Conservation (phyloP, 768 basidiomycete genomes). For the Tremella yokohamensis region DNA sequence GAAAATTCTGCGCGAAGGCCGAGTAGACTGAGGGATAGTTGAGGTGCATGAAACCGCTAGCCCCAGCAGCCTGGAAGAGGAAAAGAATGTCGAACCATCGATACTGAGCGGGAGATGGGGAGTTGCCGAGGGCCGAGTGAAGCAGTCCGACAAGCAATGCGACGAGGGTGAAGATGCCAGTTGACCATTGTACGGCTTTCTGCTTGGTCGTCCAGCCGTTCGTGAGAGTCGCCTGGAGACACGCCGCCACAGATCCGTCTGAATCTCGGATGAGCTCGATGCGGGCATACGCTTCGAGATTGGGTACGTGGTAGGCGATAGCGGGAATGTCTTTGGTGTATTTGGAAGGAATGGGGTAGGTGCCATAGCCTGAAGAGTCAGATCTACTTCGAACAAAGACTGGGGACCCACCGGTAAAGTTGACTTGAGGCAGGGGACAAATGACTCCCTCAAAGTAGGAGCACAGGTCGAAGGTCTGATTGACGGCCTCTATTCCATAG, state of each 20-base stretch:
- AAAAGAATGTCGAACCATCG: constrained; percentile 76
- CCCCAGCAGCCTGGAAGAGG: constrained; percentile 79
- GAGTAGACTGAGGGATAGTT: constrained; percentile 83
- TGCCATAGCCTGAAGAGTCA: constrained; percentile 41
- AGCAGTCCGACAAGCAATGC: constrained; percentile 60
- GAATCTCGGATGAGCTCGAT: constrained; percentile 66
- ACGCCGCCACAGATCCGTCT: constrained; percentile 74
- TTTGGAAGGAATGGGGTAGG: constrained; percentile 44
- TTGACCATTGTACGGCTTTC: constrained; percentile 70
- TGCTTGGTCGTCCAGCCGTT: constrained; percentile 85
- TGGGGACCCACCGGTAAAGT: constrained; percentile 68
- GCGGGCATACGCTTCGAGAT: constrained; percentile 85
- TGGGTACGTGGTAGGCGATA: constrained; percentile 82
- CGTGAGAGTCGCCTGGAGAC: constrained; percentile 83
- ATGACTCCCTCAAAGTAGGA: constrained; percentile 69
- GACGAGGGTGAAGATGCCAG: constrained; percentile 58
- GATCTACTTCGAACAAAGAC: neutral
- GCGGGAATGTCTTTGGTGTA: constrained; percentile 62
- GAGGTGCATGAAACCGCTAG: constrained; percentile 70
- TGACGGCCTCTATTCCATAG: constrained; percentile 80
- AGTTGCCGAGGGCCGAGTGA: constrained; percentile 50
- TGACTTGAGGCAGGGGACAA: constrained; percentile 75
- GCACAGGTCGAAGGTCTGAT: constrained; percentile 84
- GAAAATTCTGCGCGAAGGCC: constrained; percentile 78
- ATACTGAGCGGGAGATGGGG: constrained; percentile 61